Percentiles rank a stretch among this genome's conserved stretches.
Conservation (phyloP, 1,284 basidiomycete species). For the Austroboletus novae-zelandiae region DNA sequence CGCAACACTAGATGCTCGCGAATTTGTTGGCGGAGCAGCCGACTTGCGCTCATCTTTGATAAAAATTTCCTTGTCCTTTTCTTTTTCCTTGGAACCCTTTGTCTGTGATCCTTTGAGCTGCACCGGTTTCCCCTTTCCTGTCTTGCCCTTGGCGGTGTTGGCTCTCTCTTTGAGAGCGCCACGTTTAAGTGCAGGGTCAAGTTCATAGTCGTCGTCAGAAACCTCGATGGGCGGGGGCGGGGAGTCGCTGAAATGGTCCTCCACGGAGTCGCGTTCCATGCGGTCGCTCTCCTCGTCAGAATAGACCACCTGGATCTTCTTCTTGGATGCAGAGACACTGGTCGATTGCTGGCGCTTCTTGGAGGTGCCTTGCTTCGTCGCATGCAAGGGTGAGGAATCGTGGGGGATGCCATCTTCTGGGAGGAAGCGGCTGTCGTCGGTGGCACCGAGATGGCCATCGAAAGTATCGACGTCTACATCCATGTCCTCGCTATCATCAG, state of each 20-base stretch:
- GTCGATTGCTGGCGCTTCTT: slow-evolving; percentile 13
- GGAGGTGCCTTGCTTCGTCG: neutral
- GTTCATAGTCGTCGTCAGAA: slow-evolving; percentile 38
- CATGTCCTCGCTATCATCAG: slow-evolving; percentile 15
- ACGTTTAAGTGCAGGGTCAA: slow-evolving; percentile 29
- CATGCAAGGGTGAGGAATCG: slow-evolving; percentile 1
- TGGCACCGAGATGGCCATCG: neutral
- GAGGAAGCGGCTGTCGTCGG: slow-evolving; percentile 25
- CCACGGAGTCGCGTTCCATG: slow-evolving; percentile 17
- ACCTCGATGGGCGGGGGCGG: slow-evolving; percentile 12
- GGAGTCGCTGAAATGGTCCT: slow-evolving; percentile 20
- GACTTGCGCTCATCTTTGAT: slow-evolving; percentile 43
- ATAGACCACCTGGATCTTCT: slow-evolving; percentile 15
- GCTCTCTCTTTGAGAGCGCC: slow-evolving; percentile 26
- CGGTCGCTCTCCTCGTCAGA: slow-evolving; percentile 31
- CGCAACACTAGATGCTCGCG: slow-evolving; percentile 27
- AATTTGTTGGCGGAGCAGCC: slow-evolving; percentile 8
- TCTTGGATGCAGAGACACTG: slow-evolving; percentile 9
- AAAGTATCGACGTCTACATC: slow-evolving; percentile 23
- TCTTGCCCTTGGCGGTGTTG: slow-evolving; percentile 25
- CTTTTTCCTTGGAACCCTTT: slow-evolving; percentile 29
- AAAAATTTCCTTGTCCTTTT: slow-evolving; percentile 34
- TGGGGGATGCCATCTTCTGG: slow-evolving; percentile 2
- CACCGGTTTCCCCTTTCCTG: slow-evolving; percentile 12
- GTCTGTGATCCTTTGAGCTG: slow-evolving; percentile 20